phyloP scores from a whole-genome alignment of 495 filamentous ascomycete species.

The Neurospora sp. region DNA sequence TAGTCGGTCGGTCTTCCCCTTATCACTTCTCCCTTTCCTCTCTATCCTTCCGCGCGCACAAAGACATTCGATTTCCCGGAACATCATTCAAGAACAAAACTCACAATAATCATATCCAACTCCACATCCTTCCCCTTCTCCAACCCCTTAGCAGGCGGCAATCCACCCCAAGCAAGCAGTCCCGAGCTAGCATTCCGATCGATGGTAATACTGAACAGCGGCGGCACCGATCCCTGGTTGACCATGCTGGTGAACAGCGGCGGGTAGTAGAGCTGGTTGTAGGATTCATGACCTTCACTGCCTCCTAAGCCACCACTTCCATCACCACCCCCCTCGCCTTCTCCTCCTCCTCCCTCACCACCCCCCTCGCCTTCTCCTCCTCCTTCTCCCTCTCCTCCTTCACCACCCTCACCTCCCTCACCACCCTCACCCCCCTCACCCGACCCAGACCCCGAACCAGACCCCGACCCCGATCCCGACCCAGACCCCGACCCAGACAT shows the following conservation, averaged over 20 bases:
- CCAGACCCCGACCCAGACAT: background rate
- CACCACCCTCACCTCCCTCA: background rate
- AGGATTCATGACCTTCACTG: constrained; percentile 16
- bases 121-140: constrained; percentile 17
- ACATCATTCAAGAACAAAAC: no score
- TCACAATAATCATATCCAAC: constrained; percentile 32
- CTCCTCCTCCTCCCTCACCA: background rate
- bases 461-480: background rate
- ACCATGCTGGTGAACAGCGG: constrained; percentile 51
- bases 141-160: constrained; percentile 25
- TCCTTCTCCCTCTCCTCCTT: background rate
- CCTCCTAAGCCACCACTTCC: constrained; percentile 8
- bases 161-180: constrained; percentile 44
- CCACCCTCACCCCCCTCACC: background rate
- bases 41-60: no score
- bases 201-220: constrained; percentile 47
- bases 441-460: background rate
- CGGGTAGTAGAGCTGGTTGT: constrained; percentile 35
- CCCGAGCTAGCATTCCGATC: constrained; percentile 30
- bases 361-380: background rate
- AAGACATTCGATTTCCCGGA: no score
- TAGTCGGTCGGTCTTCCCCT: no score
- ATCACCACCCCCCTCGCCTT: background rate
- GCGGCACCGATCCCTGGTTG: constrained; percentile 37
- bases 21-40: no score